Evolutionary conservation across 108 stramenopile species (phyloP).

Genomic region (Stephanodiscus triporus): DNA sequence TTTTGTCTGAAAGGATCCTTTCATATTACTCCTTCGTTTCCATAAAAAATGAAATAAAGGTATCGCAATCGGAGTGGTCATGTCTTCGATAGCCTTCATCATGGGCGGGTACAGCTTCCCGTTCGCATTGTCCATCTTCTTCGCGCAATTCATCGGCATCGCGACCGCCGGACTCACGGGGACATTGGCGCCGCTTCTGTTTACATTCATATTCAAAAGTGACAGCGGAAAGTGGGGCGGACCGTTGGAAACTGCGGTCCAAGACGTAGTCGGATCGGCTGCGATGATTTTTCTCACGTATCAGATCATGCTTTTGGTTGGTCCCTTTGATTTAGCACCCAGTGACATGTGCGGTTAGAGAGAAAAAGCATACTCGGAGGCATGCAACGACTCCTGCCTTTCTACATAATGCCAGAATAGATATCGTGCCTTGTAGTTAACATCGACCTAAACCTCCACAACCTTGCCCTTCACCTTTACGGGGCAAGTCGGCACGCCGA

Average conservation of each 20-base stretch:
- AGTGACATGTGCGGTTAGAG: conserved; percentile 48
- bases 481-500: conserved; percentile 92
- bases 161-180: conserved; percentile 66
- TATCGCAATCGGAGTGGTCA: neutral
- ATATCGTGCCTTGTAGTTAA: conserved; percentile 97
- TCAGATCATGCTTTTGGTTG: conserved; percentile 49
- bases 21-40: no score
- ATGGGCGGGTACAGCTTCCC: conserved; percentile 53
- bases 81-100: conserved; percentile 36
- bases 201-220: conserved; percentile 56
- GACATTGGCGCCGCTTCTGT: conserved; percentile 64
- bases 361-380: no score
- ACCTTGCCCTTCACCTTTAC: conserved; percentile 85
- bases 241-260: conserved; percentile 67
- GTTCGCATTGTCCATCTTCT: conserved; percentile 57
- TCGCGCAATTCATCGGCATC: conserved; percentile 61
- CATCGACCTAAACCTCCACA: conserved; percentile 96
- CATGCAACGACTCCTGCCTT: no score
- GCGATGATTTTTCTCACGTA: conserved; percentile 68
- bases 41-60: neutral
- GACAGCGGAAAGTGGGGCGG: conserved; percentile 70
- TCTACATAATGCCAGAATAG: no score
- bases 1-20: no score
- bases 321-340: conserved; percentile 51
- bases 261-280: conserved; percentile 70